Conservation (phyloP, 192 early-diverging fungal species). For the Coemansia biformis region DNA sequence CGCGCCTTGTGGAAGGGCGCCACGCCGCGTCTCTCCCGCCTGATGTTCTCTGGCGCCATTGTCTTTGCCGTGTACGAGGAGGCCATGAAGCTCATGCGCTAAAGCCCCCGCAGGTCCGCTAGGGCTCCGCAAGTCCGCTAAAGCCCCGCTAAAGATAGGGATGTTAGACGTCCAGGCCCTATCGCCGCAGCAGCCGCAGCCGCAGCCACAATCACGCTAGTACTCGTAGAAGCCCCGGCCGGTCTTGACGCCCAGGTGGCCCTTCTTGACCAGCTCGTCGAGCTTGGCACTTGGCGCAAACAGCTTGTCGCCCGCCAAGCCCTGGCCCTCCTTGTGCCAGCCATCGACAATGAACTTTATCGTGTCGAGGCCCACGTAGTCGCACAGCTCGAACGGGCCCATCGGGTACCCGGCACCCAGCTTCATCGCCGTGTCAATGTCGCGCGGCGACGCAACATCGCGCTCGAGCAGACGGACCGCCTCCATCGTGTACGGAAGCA, state of each 20-base stretch:
- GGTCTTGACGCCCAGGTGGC: constrained; percentile 78
- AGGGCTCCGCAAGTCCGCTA: too few relatives aligned
- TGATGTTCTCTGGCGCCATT: constrained; percentile 55
- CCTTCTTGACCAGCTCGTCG: constrained; percentile 66
- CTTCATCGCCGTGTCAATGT: constrained; percentile 96
- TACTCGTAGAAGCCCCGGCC: constrained; percentile 86
- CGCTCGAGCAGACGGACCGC: constrained; percentile 88
- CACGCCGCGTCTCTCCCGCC: constrained; percentile 78
- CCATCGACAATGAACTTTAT: constrained; percentile 94
- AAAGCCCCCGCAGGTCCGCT: too few relatives aligned
- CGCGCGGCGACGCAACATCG: constrained; percentile 73
- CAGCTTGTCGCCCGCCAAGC: constrained; percentile 66
- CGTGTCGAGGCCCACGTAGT: constrained; percentile 87
- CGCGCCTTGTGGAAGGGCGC: constrained; percentile 92
- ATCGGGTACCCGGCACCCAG: constrained; percentile 95
- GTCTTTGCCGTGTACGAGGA: constrained; percentile 53
- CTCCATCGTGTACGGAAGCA: constrained; percentile 97
- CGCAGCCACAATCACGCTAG: constrained; percentile 5
- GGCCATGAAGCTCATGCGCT: constrained; percentile 35
- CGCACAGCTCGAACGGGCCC: constrained; percentile 67
- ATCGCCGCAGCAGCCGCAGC: too few relatives aligned
- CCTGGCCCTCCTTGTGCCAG: constrained; percentile 79
- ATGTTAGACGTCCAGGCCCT: too few relatives aligned
- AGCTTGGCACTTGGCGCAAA: constrained; percentile 67
- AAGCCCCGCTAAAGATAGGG: not conserved